Percentiles rank a stretch among this genome's conserved stretches.
These are phyloP conservation scores for Talaromyces adpressus DNA, from an alignment of 495 filamentous ascomycete genomes.

Conservation along the genomic window DNA sequence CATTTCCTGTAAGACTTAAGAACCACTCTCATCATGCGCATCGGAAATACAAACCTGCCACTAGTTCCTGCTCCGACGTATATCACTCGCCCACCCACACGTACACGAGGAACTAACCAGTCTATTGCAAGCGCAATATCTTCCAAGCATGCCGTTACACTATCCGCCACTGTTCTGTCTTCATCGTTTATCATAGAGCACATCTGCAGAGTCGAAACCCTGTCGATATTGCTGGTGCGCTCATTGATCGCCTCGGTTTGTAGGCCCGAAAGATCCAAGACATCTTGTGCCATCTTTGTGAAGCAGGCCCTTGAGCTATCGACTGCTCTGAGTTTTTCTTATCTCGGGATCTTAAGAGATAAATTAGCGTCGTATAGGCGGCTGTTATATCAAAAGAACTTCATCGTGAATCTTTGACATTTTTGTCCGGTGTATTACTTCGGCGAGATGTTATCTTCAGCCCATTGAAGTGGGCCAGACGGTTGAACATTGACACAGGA, in stretches of 20 bases:
- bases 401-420: not conserved
- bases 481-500: not conserved
- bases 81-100: constrained; percentile 27
- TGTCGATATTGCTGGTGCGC: constrained; percentile 24
- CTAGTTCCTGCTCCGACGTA: constrained; percentile 36
- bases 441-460: not conserved
- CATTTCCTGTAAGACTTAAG: no score
- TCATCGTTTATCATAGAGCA: constrained; percentile 28
- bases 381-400: not conserved
- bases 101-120: constrained; percentile 23
- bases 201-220: constrained; percentile 27
- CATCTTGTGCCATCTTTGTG: constrained; percentile 12
- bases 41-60: constrained; percentile 9
- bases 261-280: constrained; percentile 19
- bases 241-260: constrained; percentile 31
- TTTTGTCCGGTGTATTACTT: not conserved
- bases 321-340: not conserved
- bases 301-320: not conserved
- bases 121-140: constrained; percentile 28
- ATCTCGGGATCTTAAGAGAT: not conserved
- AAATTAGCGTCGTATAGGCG: not conserved
- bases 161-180: constrained; percentile 24
- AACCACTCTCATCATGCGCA: no score
- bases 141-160: constrained; percentile 22
- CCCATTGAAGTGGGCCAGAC: not conserved